Evolutionary conservation across 2,329 filamentous ascomycete genomes (phyloP).

Genomic region (Plenodomus biglobosus): DNA sequence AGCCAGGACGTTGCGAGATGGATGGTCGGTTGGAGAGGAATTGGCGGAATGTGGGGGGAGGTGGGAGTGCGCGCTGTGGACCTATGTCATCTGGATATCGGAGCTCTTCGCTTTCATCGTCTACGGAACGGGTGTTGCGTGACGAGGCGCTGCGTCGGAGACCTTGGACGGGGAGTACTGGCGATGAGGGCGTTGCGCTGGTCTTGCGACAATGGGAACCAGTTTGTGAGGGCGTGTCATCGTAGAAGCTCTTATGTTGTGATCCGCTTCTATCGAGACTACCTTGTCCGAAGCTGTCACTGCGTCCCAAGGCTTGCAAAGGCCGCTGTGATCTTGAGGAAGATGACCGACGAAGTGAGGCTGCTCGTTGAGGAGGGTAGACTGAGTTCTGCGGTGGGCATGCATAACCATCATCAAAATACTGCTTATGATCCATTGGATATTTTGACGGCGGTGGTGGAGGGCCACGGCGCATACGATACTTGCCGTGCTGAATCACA

Average conservation of each 20-base stretch:
- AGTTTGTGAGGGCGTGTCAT: constrained; percentile 26
- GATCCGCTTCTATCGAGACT: constrained; percentile 8
- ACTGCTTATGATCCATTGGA: constrained; percentile 30
- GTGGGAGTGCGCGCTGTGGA: constrained; percentile 18
- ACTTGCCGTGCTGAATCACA: constrained; percentile 28
- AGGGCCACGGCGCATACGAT: constrained; percentile 24
- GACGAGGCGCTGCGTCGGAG: constrained; percentile 33
- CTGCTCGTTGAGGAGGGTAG: constrained; percentile 28
- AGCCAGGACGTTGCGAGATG: constrained; percentile 30
- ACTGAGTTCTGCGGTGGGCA: constrained; percentile 28
- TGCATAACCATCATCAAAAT: constrained; percentile 24
- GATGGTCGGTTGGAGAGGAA: constrained; percentile 43
- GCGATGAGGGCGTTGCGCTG: constrained; percentile 37
- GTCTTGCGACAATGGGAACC: constrained; percentile 33
- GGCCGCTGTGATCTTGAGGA: constrained; percentile 35
- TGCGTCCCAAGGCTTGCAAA: constrained; percentile 31
- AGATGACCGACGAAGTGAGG: constrained; percentile 25
- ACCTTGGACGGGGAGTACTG: constrained; percentile 32
- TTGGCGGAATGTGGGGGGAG: constrained; percentile 44
- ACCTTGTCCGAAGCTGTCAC: constrained; percentile 32
- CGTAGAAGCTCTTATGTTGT: constrained; percentile 27
- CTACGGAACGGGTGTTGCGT: constrained; percentile 35
- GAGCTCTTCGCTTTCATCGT: constrained; percentile 26
- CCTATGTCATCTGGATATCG: constrained; percentile 24
- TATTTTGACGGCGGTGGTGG: constrained; percentile 27